Conservation (phyloP, 805 yeast species). For the Komagataella ulmi region DNA sequence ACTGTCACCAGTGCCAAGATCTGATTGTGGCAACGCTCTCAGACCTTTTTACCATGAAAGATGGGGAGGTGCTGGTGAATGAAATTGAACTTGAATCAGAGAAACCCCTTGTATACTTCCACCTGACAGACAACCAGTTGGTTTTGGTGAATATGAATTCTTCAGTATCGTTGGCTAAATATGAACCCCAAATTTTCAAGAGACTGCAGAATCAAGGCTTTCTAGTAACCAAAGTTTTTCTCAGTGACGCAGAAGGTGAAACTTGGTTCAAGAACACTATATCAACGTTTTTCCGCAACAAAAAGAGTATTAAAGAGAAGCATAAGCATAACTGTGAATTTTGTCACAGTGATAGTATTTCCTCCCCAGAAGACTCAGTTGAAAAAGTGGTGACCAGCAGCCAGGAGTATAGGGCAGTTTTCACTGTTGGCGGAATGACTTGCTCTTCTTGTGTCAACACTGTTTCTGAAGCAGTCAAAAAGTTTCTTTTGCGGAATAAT, state of each 20-base stretch:
- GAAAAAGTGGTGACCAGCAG: constrained; percentile 13
- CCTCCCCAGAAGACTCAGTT: constrained; percentile 5
- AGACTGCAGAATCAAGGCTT: background rate
- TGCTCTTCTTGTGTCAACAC: constrained; percentile 47
- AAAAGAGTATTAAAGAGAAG: background rate
- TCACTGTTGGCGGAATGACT: constrained; percentile 54
- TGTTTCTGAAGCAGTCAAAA: constrained; percentile 27
- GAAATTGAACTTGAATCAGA: background rate
- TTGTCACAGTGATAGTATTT: constrained; percentile 1
- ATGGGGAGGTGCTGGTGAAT: constrained; percentile 4
- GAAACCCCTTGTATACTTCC: background rate
- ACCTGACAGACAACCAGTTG: background rate
- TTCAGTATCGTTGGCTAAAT: background rate
- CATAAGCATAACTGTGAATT: background rate
- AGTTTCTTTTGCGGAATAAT: constrained; percentile 9
- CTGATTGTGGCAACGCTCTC: constrained; percentile 19
- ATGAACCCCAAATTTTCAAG: background rate
- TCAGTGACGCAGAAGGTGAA: background rate
- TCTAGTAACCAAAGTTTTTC: background rate
- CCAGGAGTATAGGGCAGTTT: constrained; percentile 31
- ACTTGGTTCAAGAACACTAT: background rate
- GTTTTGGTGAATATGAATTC: background rate
- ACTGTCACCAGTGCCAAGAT: constrained; percentile 38
- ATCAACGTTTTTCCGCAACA: background rate
- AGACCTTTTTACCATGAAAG: constrained; percentile 5